Evolutionary conservation across 192 early-diverging fungal species (phyloP), one percentile per base, ranked within the genome.

Genomic region (Coemansia sp.): DNA sequence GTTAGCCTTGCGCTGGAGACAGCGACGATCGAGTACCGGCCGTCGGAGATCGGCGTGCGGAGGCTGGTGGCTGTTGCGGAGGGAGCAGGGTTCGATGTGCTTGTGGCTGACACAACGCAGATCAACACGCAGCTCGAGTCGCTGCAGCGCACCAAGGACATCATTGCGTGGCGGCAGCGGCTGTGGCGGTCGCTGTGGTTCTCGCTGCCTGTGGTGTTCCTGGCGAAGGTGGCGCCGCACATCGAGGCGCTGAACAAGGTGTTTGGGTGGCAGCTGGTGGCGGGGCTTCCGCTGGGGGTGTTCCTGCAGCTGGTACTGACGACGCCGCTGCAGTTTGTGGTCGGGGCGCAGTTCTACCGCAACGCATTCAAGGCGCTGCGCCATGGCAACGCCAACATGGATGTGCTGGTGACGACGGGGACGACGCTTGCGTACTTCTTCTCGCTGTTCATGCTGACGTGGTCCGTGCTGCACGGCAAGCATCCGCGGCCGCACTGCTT

Each of bases 321-420:
- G 3, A 87, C 90, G n/a, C 94, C 95, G 29, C 89, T 97, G 15
- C 95, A 97, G 83, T 97, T 98, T 82, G 86, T 86, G 9, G 72
- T 97, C 11, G 97, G 94, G 0, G 61, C 72, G 22, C 76, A 85
- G 27, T 98, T 98, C 79, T 91, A 94, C 59, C 44, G 38, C 19
- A 82, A 88, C 25, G 87, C 94, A 0, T 92, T 84, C 70, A 89
- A 90, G 65, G 87, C 94, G 0, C 61, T 97, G 23, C 69, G 74
- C 40, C 94, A 96, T 55, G 86, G 85, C 19, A 86, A 85, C 37
- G 93, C 95, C 61, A 98, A 91, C 56, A 99, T 99, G 97, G 97
- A 99, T 65, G 92, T 97, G 34, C 75, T 99, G 23, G 85, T 99
- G 23, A 82, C 87, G 1, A 79, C 96, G 10, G 92, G 94, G 4